Percentiles rank a stretch among this genome's conserved stretches.
Evolutionary conservation across 1,284 basidiomycete genomes (phyloP).

Genomic region (Pseudozyma sp.): DNA sequence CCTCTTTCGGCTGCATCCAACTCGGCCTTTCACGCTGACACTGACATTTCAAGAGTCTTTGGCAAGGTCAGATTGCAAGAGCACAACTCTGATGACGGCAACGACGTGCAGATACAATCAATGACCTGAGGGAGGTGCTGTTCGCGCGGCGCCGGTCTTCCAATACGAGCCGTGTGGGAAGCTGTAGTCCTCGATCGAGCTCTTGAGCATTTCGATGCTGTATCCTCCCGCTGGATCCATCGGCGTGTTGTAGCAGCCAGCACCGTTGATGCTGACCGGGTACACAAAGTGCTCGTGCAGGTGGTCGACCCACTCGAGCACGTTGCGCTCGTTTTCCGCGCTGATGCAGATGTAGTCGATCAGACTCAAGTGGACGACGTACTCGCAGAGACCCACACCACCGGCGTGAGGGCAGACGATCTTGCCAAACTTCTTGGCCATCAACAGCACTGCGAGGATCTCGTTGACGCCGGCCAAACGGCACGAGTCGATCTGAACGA

Average conservation of each 20-base stretch:
- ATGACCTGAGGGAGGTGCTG: constrained; percentile 46
- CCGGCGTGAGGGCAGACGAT: constrained; percentile 89
- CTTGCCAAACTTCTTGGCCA: constrained; percentile 82
- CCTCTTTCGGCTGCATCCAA: too few relatives aligned
- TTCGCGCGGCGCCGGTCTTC: constrained; percentile 53
- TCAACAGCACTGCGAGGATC: constrained; percentile 89
- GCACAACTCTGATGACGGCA: too few relatives aligned
- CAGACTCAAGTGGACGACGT: constrained; percentile 78
- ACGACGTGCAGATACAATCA: background rate
- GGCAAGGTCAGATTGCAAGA: too few relatives aligned
- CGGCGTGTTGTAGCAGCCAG: constrained; percentile 87
- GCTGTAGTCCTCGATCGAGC: constrained; percentile 69
- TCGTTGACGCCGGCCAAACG: constrained; percentile 92
- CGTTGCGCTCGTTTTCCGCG: constrained; percentile 90
- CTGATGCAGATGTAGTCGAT: constrained; percentile 91
- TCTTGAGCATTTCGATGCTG: constrained; percentile 70
- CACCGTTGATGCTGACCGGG: constrained; percentile 86
- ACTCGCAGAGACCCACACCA: constrained; percentile 93
- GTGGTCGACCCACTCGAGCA: constrained; percentile 81
- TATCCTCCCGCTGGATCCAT: constrained; percentile 71
- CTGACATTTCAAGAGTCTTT: too few relatives aligned
- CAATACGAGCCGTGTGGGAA: constrained; percentile 71
- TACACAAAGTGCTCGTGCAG: constrained; percentile 91
- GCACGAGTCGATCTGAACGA: constrained; percentile 95
- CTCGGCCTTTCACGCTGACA: too few relatives aligned